These are phyloP conservation scores for Umbelopsis ramanniana DNA, from an alignment of 192 early-diverging fungal genomes.

Conservation along the genomic window DNA sequence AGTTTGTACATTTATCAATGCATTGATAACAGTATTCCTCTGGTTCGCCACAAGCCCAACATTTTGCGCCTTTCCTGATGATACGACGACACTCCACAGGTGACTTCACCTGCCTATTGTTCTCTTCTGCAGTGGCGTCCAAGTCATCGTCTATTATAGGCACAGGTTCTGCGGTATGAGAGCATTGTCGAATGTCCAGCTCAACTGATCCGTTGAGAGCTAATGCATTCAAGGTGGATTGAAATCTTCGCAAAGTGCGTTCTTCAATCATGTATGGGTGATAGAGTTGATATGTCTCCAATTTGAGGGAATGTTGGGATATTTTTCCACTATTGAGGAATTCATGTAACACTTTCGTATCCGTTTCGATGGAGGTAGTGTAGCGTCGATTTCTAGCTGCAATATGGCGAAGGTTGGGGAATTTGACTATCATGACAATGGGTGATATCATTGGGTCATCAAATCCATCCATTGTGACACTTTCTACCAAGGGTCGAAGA, in stretches of 20 bases:
- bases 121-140: not conserved
- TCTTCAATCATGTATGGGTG: slow-evolving; percentile 53
- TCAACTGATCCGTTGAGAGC: slow-evolving; percentile 23
- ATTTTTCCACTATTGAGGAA: slow-evolving; percentile 42
- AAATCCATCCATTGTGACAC: slow-evolving; percentile 49
- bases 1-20: slow-evolving; percentile 31
- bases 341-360: slow-evolving; percentile 48
- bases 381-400: slow-evolving; percentile 44
- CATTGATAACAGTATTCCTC: slow-evolving; percentile 45
- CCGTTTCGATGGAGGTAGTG: slow-evolving; percentile 45
- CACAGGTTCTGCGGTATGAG: slow-evolving; percentile 34
- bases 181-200: slow-evolving; percentile 41
- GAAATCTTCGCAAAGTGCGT: slow-evolving; percentile 22
- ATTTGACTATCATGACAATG: slow-evolving; percentile 58
- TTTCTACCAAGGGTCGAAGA: slow-evolving; percentile 25
- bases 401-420: slow-evolving; percentile 44
- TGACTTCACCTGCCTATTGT: not conserved
- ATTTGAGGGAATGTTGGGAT: slow-evolving; percentile 28
- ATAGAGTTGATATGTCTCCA: slow-evolving; percentile 44
- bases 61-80: slow-evolving; percentile 38
- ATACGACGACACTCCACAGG: slow-evolving; percentile 34
- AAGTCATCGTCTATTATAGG: slow-evolving; percentile 23
- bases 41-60: slow-evolving; percentile 38
- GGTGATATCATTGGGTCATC: slow-evolving; percentile 52
- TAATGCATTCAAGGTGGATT: slow-evolving; percentile 32